phyloP scores from a whole-genome alignment of 768 basidiomycete genomes.

The Pholiota molesta region DNA sequence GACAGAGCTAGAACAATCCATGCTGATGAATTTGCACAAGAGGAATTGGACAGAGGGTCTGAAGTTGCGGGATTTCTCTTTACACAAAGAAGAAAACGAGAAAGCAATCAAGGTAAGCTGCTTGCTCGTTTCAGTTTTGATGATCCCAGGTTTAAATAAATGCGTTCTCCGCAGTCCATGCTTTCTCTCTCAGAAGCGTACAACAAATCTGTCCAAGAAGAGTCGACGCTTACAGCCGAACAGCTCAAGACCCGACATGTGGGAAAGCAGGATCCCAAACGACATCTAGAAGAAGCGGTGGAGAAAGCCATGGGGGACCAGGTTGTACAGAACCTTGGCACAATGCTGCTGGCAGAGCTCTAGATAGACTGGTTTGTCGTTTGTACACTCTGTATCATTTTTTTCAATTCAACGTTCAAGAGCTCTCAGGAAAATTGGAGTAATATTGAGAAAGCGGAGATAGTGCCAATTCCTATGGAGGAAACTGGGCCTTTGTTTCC shows the following conservation, averaged over 20 bases:
- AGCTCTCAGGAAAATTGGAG: not conserved
- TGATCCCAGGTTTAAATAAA: constrained; percentile 4
- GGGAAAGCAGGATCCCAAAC: constrained; percentile 97
- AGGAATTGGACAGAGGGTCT: constrained; percentile 99
- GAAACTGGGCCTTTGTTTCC: not conserved
- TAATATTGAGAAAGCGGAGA: constrained; percentile 16
- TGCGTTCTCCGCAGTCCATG: constrained; percentile 70
- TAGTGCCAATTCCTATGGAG: constrained; percentile 14
- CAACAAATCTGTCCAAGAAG: constrained; percentile 98
- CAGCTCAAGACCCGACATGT: constrained; percentile 98
- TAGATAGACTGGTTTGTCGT: constrained; percentile 35
- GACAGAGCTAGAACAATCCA: constrained; percentile 96
- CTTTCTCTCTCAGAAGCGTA: constrained; percentile 89
- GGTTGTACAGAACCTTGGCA: constrained; percentile 93
- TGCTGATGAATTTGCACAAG: constrained; percentile 99
- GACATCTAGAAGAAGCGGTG: constrained; percentile 96
- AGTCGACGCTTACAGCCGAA: constrained; percentile 90
- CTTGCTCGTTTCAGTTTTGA: not conserved
- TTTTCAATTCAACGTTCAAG: constrained; percentile 5
- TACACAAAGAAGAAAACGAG: constrained; percentile 89
- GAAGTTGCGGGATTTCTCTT: constrained; percentile 87
- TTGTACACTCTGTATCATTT: constrained; percentile 23
- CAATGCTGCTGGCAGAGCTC: constrained; percentile 92
- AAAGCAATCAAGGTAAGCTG: constrained; percentile 88
- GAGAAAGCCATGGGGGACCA: constrained; percentile 99